Conservation (phyloP, 2,329 filamentous ascomycete genomes). For the Sporothrix globosa region DNA sequence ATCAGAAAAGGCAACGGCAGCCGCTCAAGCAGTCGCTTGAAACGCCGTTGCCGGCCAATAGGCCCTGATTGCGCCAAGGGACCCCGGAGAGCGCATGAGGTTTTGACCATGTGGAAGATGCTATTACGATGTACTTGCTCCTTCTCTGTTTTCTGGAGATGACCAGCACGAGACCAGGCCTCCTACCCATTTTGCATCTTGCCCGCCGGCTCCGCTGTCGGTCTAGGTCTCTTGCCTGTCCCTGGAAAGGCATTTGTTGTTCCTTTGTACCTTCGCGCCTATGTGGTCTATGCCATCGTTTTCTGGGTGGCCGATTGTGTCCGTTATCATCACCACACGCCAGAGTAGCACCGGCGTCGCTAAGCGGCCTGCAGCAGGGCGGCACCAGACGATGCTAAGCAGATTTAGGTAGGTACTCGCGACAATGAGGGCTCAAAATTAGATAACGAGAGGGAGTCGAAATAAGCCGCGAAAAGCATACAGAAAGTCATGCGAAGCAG, state of each 20-base stretch:
- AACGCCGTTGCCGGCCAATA: conserved; percentile 1
- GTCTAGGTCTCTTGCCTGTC: not conserved
- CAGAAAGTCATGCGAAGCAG: not conserved
- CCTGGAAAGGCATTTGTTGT: not conserved
- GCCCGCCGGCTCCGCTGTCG: conserved; percentile 1
- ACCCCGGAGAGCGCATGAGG: not conserved
- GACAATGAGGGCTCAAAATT: conserved; percentile 21
- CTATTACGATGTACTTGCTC: too few relatives aligned
- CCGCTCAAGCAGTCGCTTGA: conserved; percentile 12
- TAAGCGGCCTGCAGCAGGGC: not conserved
- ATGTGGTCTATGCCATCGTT: not conserved
- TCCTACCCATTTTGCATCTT: not conserved
- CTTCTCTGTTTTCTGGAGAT: too few relatives aligned
- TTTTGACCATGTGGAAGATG: not conserved
- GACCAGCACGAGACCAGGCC: not conserved
- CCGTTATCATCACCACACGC: conserved; percentile 15
- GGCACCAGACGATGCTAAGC: conserved; percentile 12
- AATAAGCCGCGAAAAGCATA: not conserved
- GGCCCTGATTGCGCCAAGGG: conserved; percentile 4
- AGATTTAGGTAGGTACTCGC: conserved; percentile 30
- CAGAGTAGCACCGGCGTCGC: not conserved
- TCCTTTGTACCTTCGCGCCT: not conserved
- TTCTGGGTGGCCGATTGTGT: not conserved
- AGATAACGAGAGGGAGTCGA: not conserved
- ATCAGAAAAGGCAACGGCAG: conserved; percentile 14